Conservation (phyloP, 75 land plant genomes). For the Pinus taeda region DNA sequence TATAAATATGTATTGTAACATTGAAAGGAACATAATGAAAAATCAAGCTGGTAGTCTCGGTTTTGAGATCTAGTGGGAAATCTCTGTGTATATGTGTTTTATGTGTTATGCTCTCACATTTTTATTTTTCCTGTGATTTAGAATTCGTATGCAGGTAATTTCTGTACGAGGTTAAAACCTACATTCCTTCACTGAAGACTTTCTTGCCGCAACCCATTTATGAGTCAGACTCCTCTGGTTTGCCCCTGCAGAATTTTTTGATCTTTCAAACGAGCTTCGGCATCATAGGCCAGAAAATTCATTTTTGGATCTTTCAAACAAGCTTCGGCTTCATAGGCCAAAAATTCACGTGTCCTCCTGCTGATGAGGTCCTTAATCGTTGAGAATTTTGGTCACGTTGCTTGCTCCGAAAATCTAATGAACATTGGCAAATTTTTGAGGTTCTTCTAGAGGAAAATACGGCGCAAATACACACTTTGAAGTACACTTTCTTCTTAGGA, state of each 20-base stretch:
- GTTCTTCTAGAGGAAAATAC: conserved; percentile 76
- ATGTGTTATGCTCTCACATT: no score
- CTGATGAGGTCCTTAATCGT: conserved; percentile 43
- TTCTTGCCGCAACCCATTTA: no score
- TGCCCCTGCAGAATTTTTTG: conserved; percentile 13
- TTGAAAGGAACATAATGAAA: no score
- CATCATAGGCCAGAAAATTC: conserved; percentile 56
- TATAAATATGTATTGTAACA: no score
- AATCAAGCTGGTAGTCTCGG: no score
- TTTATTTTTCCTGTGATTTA: no score
- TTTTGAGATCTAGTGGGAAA: no score
- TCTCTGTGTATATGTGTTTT: no score
- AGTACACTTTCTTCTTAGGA: conserved; percentile 63
- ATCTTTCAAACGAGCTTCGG: conserved; percentile 52
- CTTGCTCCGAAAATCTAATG: conserved; percentile 65
- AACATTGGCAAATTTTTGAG: conserved; percentile 48
- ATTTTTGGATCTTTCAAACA: conserved; percentile 59
- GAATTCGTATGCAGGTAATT: no score
- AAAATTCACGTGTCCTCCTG: conserved; percentile 53
- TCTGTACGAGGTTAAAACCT: no score
- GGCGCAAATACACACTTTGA: conserved; percentile 71
- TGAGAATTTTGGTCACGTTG: conserved; percentile 59
- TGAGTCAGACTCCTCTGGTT: no score
- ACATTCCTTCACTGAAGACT: no score
- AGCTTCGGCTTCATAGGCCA: conserved; percentile 62